A percentile compares a stretch with the other conserved stretches of the same genome.
Conservation (phyloP, 176 grass and related monocot species). For the Panicum miliaceum region DNA sequence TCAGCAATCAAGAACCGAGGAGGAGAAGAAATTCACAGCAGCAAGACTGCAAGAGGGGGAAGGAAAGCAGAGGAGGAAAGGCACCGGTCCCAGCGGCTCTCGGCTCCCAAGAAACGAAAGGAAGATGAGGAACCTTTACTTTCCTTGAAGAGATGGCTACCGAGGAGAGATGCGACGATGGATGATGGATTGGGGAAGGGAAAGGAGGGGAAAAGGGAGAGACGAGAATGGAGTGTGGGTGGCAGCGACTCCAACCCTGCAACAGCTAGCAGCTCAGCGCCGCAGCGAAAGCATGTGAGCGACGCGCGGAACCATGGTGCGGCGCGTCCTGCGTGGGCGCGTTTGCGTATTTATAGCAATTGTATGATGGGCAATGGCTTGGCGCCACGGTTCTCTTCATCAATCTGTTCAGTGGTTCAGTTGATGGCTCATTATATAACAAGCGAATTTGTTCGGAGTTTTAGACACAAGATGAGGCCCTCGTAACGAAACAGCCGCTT, state of each 20-base stretch:
- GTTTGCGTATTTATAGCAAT: background rate
- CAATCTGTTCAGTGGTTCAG: background rate
- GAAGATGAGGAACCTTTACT: slow-evolving; percentile 26
- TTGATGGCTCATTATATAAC: background rate
- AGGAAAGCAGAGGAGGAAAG: background rate
- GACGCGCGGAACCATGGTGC: background rate
- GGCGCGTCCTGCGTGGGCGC: background rate
- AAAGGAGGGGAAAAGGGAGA: background rate
- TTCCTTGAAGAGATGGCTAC: slow-evolving; percentile 39
- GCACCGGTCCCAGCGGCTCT: background rate
- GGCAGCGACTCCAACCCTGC: background rate
- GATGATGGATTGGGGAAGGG: background rate
- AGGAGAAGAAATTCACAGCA: background rate
- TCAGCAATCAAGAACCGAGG: background rate
- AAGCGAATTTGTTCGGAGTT: background rate
- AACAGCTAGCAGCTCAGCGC: background rate
- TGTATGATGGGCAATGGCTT: background rate
- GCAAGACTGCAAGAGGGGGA: background rate
- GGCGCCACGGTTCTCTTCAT: background rate
- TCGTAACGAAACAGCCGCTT: background rate
- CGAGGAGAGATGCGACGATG: background rate
- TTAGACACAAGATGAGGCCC: background rate
- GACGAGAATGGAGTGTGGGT: background rate
- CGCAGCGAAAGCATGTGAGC: background rate
- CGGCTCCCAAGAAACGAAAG: background rate